phyloP scores from a whole-genome alignment of 306 rosid genomes.

The Rosa lucieae region DNA sequence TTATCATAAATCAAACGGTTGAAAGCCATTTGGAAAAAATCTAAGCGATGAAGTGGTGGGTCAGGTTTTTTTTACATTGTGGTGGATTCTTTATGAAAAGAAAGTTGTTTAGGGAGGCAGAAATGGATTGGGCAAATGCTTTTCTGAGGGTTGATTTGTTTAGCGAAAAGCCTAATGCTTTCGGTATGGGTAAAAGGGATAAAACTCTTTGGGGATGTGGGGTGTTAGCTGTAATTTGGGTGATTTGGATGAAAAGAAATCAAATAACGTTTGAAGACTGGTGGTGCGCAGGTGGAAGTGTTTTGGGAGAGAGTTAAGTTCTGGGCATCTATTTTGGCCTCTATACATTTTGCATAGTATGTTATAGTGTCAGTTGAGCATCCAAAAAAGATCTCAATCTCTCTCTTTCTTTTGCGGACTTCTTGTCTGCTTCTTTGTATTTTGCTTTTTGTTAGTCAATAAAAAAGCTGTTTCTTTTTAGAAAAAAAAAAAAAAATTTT shows the following conservation, averaged over 20 bases:
- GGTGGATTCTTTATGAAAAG: neutral
- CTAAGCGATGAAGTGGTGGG: neutral
- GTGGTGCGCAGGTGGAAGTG: neutral
- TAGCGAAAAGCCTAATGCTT: neutral
- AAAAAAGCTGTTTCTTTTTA: neutral
- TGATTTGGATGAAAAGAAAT: neutral
- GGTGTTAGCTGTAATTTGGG: neutral
- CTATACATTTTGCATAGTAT: neutral
- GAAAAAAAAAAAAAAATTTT: no score
- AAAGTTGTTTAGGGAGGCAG: neutral
- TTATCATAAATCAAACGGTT: neutral
- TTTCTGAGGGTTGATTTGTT: neutral
- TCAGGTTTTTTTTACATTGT: neutral
- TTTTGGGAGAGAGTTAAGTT: neutral
- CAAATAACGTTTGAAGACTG: neutral
- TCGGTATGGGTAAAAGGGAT: neutral
- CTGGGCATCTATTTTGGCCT: neutral
- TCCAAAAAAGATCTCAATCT: neutral
- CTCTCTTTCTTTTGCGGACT: neutral
- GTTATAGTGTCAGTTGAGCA: neutral
- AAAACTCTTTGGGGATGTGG: neutral
- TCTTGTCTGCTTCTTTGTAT: neutral
- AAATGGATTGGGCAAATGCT: neutral
- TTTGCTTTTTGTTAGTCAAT: neutral
- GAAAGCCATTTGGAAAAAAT: neutral